Percentiles rank a stretch among this genome's conserved stretches.
These are phyloP conservation scores for Dunaliella primolecta DNA, from an alignment of 139 green algal species.

Conservation along the genomic window DNA sequence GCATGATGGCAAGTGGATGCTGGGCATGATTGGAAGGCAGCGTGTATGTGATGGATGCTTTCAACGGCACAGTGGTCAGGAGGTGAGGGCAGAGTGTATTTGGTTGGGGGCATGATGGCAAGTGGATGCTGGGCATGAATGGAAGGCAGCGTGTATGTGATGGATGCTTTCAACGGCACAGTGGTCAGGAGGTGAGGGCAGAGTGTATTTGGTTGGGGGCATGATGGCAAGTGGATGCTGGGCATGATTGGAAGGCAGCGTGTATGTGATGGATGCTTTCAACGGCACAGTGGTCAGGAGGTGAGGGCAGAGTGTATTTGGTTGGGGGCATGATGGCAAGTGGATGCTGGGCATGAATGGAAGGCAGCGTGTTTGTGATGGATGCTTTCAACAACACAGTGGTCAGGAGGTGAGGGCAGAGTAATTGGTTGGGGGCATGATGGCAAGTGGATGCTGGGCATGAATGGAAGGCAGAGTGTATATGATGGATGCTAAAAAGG, in stretches of 20 bases:
- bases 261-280: conserved; percentile 86
- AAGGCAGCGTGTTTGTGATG: conserved; percentile 71
- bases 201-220: too few species aligned
- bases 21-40: conserved; percentile 63
- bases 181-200: too few species aligned
- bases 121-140: conserved; percentile 65
- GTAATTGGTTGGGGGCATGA: too few species aligned
- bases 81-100: too few species aligned
- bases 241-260: conserved; percentile 57
- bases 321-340: conserved; percentile 83
- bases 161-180: conserved; percentile 79
- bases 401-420: too few species aligned
- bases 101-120: too few species aligned
- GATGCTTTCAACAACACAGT: conserved; percentile 74
- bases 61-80: conserved; percentile 44
- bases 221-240: conserved; percentile 77
- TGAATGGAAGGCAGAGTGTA: conserved; percentile 68
- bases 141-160: conserved; percentile 67
- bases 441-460: conserved; percentile 70
- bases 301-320: too few species aligned
- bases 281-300: conserved; percentile 44
- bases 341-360: conserved; percentile 63
- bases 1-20: conserved; percentile 76
- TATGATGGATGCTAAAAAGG: conserved; percentile 82
- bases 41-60: conserved; percentile 84